phyloP scores from a whole-genome alignment of 169 alveolate species.

The Cryptosporidium xiaoi region DNA sequence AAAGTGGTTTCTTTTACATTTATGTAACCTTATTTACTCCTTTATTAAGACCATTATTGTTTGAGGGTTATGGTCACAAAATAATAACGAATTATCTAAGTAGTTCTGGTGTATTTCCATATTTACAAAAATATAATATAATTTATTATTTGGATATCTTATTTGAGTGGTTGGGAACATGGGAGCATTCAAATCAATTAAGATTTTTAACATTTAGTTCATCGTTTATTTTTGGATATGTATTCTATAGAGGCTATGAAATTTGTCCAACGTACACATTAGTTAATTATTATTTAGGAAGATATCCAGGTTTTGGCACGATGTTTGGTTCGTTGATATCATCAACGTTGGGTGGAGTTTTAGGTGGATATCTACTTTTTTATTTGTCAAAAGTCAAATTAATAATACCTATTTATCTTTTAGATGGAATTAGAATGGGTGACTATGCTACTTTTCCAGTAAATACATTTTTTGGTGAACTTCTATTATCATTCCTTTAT shows the following conservation, averaged over 20 bases:
- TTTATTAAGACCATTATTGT: conserved; percentile 40
- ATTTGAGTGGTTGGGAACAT: conserved; percentile 51
- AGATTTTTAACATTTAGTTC: conserved; percentile 53
- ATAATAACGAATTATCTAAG: conserved; percentile 23
- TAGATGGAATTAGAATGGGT: conserved; percentile 19
- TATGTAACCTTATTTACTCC: conserved; percentile 59
- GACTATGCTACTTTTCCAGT: conserved; percentile 35
- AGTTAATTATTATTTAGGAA: conserved; percentile 59
- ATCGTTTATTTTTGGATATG: conserved; percentile 65
- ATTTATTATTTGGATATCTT: conserved; percentile 21
- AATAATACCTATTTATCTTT: conserved; percentile 15
- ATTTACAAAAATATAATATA: conserved; percentile 29
- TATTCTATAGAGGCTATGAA: conserved; percentile 71
- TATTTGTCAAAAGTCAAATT: conserved; percentile 18
- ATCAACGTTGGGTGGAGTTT: conserved; percentile 54
- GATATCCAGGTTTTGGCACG: conserved; percentile 55
- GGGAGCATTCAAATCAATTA: conserved; percentile 55
- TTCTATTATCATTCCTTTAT: conserved; percentile 51
- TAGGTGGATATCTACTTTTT: conserved; percentile 47
- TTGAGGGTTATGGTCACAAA: conserved; percentile 66
- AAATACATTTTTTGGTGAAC: conserved; percentile 57
- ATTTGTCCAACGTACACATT: conserved; percentile 69
- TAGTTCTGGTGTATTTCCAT: conserved; percentile 4
- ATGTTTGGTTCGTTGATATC: conserved; percentile 60
- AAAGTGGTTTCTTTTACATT: conserved; percentile 69